These are phyloP conservation scores for Ophiocordyceps polyrhachis-furcata DNA, from an alignment of 2,329 filamentous ascomycete species.

Conservation along the genomic window DNA sequence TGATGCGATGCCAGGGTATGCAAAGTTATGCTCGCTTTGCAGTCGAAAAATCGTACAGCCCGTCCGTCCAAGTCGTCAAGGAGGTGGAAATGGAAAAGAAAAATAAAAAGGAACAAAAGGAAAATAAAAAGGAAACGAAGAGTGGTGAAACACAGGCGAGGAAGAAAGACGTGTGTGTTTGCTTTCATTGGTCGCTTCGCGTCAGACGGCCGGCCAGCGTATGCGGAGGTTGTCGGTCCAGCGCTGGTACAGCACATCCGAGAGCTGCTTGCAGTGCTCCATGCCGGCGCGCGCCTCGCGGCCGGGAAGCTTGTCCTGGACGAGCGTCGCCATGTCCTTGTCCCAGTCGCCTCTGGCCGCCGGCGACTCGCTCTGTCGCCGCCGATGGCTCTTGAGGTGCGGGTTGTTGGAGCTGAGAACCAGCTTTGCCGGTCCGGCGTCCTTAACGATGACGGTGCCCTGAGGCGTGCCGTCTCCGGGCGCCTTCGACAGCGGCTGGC, in stretches of 20 bases:
- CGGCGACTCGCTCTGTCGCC: conserved; percentile 34
- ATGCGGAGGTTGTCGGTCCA: conserved; percentile 73
- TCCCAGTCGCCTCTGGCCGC: conserved; percentile 26
- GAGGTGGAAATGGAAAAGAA: background rate
- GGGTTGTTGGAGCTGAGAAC: conserved; percentile 68
- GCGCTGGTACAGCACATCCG: conserved; percentile 74
- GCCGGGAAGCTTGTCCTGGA: conserved; percentile 36
- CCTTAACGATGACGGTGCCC: conserved; percentile 40
- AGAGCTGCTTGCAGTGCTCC: conserved; percentile 81
- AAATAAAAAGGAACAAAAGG: background rate
- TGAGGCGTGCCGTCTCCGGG: conserved; percentile 27
- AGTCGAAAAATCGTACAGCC: conserved; percentile 5
- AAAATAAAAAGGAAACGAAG: background rate
- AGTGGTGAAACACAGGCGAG: background rate
- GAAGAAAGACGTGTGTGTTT: background rate
- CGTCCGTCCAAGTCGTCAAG: conserved; percentile 3
- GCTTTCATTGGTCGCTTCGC: background rate
- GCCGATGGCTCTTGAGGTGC: conserved; percentile 61
- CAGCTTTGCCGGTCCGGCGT: conserved; percentile 38
- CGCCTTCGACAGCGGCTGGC: conserved; percentile 19
- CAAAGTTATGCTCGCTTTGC: conserved; percentile 6
- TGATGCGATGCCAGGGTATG: conserved; percentile 5
- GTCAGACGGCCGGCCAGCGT: conserved; percentile 37
- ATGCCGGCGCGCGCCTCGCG: conserved; percentile 47
- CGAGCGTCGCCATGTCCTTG: conserved; percentile 25